phyloP scores from a whole-genome alignment of 331 rosid species.

The Rosa hybrid region DNA sequence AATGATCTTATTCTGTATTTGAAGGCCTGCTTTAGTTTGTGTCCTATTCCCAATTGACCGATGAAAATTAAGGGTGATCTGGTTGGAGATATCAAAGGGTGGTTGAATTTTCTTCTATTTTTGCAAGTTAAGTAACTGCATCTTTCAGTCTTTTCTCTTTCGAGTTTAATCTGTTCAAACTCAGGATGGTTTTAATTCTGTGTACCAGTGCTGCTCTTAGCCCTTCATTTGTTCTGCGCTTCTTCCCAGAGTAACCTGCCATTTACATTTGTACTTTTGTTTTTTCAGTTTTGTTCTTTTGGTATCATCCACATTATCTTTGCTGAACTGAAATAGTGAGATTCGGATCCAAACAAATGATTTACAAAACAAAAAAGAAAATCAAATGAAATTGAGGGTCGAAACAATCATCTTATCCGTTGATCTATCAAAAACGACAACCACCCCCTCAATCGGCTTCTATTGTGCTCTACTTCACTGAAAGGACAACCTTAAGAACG shows the following conservation, averaged over 20 bases:
- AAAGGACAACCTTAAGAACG: too few species aligned
- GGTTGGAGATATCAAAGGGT: not conserved
- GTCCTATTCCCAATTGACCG: not conserved
- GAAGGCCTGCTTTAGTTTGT: not conserved
- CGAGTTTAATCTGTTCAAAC: not conserved
- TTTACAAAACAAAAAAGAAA: too few species aligned
- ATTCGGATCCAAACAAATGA: too few species aligned
- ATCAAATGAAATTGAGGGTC: too few species aligned
- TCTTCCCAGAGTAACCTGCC: not conserved
- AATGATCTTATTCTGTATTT: not conserved
- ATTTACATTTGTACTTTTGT: not conserved
- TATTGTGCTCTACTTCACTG: too few species aligned
- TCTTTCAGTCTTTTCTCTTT: not conserved
- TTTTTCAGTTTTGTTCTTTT: too few species aligned
- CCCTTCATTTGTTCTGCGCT: not conserved
- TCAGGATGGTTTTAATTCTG: not conserved
- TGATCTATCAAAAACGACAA: too few species aligned
- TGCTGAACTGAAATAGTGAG: too few species aligned
- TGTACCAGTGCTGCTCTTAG: not conserved
- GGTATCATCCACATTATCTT: too few species aligned
- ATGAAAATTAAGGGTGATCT: not conserved
- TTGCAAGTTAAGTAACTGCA: not conserved
- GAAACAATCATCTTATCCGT: too few species aligned
- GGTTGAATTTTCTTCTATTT: not conserved
- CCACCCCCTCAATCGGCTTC: too few species aligned